These are phyloP conservation scores for Coleophoma crateriformis DNA, from an alignment of 2,329 filamentous ascomycete species.

Conservation along the genomic window DNA sequence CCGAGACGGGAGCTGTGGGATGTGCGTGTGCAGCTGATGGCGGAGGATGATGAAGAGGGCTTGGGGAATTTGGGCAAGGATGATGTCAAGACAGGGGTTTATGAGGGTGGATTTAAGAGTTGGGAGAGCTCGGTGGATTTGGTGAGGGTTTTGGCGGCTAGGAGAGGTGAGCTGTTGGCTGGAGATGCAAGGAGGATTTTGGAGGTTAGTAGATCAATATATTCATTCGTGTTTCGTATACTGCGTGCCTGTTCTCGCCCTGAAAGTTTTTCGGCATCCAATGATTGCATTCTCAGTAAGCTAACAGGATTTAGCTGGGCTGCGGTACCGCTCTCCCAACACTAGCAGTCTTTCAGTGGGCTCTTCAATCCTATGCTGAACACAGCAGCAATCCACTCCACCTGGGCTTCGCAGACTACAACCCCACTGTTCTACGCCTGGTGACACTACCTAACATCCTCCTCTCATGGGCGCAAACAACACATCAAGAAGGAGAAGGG, in stretches of 20 bases:
- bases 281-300: neutral
- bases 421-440: constrained; percentile 69
- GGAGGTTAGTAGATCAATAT: constrained; percentile 18
- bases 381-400: constrained; percentile 31
- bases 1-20: constrained; percentile 78
- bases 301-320: constrained; percentile 50
- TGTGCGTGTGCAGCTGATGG: constrained; percentile 75
- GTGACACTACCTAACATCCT: constrained; percentile 77
- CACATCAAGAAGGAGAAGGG: neutral
- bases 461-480: constrained; percentile 50
- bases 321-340: constrained; percentile 74
- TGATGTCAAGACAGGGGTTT: constrained; percentile 76
- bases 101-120: constrained; percentile 84
- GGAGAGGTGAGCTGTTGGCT: constrained; percentile 5
- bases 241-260: no score
- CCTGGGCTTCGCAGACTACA: constrained; percentile 74
- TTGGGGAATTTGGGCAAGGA: constrained; percentile 54
- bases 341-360: constrained; percentile 63
- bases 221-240: no score
- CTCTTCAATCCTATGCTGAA: constrained; percentile 23
- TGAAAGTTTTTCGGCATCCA: no score
- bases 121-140: constrained; percentile 84
- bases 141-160: constrained; percentile 48
- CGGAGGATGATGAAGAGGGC: constrained; percentile 51
- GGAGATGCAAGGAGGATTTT: constrained; percentile 15